Evolutionary conservation across 345 rosid genomes (phyloP), one percentile per base, ranked within the genome.

Genomic region (Moricandia moricandioides): DNA sequence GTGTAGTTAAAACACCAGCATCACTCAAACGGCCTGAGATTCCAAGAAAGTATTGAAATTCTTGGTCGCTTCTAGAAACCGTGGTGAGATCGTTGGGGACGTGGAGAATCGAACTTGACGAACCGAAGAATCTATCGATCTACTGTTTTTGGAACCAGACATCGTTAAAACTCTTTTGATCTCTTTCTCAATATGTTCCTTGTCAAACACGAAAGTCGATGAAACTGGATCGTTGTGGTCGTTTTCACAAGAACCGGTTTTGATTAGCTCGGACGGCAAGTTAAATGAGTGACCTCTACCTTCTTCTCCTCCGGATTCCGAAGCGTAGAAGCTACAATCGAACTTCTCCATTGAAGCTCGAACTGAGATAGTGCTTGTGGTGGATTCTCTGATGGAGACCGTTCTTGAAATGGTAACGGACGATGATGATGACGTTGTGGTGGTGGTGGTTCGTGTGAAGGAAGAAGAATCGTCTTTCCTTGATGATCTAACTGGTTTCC

Each of bases 321-420:
- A 86, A 10, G 96, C 81, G 0, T 92, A 89, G 0, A 96, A 93
- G 16, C 88, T 87, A 14, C 98, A 91, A 62, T 91, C 98, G 16
- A 91, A 93, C 62, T 84, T 89, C 79, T 93, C 98, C 77, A 93
- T 54, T 0, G 97, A 93, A n/a, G 89, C 92, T 7, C 89, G 82
- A 67, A 92, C 85, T 7, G 97, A 91, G 27, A 88, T 84, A 47
- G 69, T 78, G 7, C 78, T 71, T 8, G 81, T 78, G 8, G 74
- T 62, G 26, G 73, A 43, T 54, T 73, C 82, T 73, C 70, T 64
- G 2, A 73, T 62, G n/a, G 82, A 73, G 18, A 69, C 72, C 4
- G 75, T 74, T 63, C 75, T 68, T 33, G 79, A 61, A 34, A 73
- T 37, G 14, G 78, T 70, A 24, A 55, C 30, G 0, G 78, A 67